Base-by-base conservation (phyloP, 495 filamentous ascomycete species). In the Neurospora sp. region DNA sequence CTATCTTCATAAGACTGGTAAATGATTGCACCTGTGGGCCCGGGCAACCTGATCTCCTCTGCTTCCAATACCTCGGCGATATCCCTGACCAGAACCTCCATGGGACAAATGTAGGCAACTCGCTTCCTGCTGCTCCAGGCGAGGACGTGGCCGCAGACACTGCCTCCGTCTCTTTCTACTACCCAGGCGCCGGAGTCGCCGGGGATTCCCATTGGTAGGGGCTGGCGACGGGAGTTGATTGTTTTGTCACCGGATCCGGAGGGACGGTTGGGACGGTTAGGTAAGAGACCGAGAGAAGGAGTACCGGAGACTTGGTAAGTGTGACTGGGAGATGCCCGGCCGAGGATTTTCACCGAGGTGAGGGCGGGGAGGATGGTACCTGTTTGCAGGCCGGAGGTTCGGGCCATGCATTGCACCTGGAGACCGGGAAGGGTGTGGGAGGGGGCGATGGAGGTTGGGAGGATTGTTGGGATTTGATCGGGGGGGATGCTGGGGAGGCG, bases 151-250 rank as follows among this genome's bases (percentile, higher is more conserved):
- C 94, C 95, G 79, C 92, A 94, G 5, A 97, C 90, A 38, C 88
- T 88, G n/a, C 93, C 93, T 21, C 89, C 85, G 8, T 88, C 86
- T 72, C 93, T 92, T 75, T 96, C 92, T 72, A 97, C 90, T 19
- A 98, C 88, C 95, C 95, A 98, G 21, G 95, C 94, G 19, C 95
- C 95, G 13, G 92, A 94, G 79, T 98, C 94, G 24, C 95, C 95
- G 31, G 93, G 93, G 48, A 94, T 90, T n/a, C 86, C 86, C 71
- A 88, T 82, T 11, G 84, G 76, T 2, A 77, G 74, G 1, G 74
- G 72, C 54, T 76, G 39, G 72, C 48, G 4, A 72, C 24, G 71
- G 34, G 70, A 70, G n/a, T 72, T 66, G 24, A 66, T 34, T 0
- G 15, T 19, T 3, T 75, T 66, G 71, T 74, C 36, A 39, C 70